These are phyloP conservation scores for Sporothrix curviconia DNA, from an alignment of 2,329 filamentous ascomycete genomes.

Conservation along the genomic window DNA sequence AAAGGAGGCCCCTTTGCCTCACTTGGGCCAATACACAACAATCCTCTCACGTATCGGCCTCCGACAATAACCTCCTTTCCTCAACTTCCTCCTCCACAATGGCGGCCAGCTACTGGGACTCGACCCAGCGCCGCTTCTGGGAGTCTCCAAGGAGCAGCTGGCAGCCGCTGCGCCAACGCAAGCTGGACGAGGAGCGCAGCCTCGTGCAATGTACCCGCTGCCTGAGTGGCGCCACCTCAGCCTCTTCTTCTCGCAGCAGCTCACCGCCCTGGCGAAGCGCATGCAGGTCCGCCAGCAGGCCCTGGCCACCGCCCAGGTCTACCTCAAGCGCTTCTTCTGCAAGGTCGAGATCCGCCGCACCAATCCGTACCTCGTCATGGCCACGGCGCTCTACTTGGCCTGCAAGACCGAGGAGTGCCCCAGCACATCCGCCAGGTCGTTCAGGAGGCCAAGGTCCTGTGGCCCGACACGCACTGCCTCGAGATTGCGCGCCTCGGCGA, in stretches of 20 bases:
- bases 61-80: background rate
- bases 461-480: slow-evolving; percentile 67
- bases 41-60: too few species aligned
- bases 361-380: slow-evolving; percentile 86
- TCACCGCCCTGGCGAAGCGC: slow-evolving; percentile 76
- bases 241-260: slow-evolving; percentile 87
- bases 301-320: slow-evolving; percentile 88
- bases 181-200: slow-evolving; percentile 69
- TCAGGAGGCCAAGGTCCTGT: slow-evolving; percentile 75
- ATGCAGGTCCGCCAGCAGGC: slow-evolving; percentile 83
- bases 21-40: too few species aligned
- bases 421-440: slow-evolving; percentile 92
- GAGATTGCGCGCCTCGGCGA: slow-evolving; percentile 84
- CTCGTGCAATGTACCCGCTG: slow-evolving; percentile 74
- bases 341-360: slow-evolving; percentile 86
- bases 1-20: too few species aligned
- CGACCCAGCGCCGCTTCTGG: slow-evolving; percentile 86
- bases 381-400: slow-evolving; percentile 90
- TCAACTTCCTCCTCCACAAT: slow-evolving; percentile 39
- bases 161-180: slow-evolving; percentile 64
- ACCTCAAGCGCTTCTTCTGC: slow-evolving; percentile 88
- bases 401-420: slow-evolving; percentile 98
- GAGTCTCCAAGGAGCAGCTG: slow-evolving; percentile 75
- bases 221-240: slow-evolving; percentile 76
- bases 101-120: slow-evolving; percentile 96